Percentiles rank a stretch among this genome's conserved stretches.
These are phyloP conservation scores for Salix koriyanagi DNA, from an alignment of 345 rosid genomes.

Conservation along the genomic window DNA sequence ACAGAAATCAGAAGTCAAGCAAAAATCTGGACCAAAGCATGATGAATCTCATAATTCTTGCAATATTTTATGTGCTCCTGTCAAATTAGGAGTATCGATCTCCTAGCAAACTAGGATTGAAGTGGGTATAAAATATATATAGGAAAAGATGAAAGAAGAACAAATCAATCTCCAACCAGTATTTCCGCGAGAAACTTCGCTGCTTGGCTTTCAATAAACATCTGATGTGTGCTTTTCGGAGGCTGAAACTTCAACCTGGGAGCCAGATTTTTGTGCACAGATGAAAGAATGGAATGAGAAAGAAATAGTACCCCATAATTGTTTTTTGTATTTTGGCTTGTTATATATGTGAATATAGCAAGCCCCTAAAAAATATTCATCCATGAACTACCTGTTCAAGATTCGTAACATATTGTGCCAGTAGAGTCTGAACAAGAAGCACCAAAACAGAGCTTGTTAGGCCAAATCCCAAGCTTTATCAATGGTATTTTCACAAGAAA, in stretches of 20 bases:
- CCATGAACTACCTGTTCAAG: not conserved
- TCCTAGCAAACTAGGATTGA: not conserved
- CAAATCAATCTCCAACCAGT: not conserved
- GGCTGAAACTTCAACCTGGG: not conserved
- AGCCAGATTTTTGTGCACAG: not conserved
- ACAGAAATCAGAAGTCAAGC: not conserved
- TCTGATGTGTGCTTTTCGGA: not conserved
- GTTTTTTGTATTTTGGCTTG: too few relatives aligned
- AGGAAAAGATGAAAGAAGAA: not conserved
- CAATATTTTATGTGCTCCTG: too few relatives aligned
- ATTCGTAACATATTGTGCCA: not conserved
- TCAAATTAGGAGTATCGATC: not conserved
- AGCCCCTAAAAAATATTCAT: not conserved
- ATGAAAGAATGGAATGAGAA: not conserved
- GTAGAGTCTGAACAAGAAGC: not conserved
- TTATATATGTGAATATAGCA: not conserved
- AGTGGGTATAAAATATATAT: not conserved
- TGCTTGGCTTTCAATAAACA: not conserved
- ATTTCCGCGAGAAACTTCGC: not conserved
- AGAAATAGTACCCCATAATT: not conserved
- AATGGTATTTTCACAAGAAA: not conserved
- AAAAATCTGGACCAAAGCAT: not conserved
- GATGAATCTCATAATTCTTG: too few relatives aligned
- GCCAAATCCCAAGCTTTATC: not conserved
- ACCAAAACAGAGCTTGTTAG: not conserved